These are phyloP conservation scores for Cicer yamashitae DNA, from an alignment of 306 rosid genomes.

Conservation along the genomic window DNA sequence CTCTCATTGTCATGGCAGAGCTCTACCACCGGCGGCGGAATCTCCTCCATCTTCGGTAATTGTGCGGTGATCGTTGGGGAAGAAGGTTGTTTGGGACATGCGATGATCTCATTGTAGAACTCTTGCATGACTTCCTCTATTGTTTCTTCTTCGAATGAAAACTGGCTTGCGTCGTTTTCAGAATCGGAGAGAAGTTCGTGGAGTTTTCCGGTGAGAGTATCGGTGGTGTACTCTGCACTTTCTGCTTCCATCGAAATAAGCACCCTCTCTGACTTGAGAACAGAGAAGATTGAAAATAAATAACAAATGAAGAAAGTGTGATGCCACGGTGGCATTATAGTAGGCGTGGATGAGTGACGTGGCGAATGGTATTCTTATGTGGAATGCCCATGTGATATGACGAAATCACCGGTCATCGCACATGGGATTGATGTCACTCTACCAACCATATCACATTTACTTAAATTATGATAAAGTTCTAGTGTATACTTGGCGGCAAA, in stretches of 20 bases:
- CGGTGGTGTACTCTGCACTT: not conserved
- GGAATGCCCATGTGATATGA: constrained; percentile 8
- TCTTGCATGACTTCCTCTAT: constrained; percentile 50
- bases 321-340: constrained; percentile 27
- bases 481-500: no score
- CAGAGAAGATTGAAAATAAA: not conserved
- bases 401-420: not conserved
- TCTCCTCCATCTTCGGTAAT: not conserved
- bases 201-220: constrained; percentile 30
- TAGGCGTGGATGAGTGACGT: constrained; percentile 14
- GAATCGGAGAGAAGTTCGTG: constrained; percentile 44
- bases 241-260: not conserved
- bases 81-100: not conserved
- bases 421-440: not conserved
- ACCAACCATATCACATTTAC: not conserved
- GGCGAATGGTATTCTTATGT: not conserved
- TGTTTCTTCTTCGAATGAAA: constrained; percentile 41
- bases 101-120: constrained; percentile 48
- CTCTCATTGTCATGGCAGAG: not conserved
- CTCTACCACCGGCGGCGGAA: not conserved
- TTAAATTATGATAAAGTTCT: not conserved
- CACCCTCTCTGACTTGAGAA: no score
- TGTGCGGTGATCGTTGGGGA: not conserved
- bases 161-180: constrained; percentile 6
- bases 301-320: not conserved